Percentiles rank a stretch among this genome's conserved stretches.
These are phyloP conservation scores for Phoenix roebelenii DNA, from an alignment of 176 grass and related monocot species.

Conservation along the genomic window DNA sequence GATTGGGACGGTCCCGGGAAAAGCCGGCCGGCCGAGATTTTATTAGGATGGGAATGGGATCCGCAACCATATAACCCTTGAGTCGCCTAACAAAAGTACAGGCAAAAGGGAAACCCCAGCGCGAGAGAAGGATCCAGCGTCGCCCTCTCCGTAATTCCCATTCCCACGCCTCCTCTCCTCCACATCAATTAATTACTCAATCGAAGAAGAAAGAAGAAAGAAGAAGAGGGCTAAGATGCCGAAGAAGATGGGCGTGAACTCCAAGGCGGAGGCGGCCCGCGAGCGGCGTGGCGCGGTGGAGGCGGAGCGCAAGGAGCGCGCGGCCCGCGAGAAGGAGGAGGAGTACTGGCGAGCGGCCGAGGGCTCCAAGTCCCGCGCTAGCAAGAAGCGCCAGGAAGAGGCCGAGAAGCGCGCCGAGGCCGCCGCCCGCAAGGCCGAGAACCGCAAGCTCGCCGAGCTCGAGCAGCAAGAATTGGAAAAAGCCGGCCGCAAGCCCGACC, in stretches of 20 bases:
- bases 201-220: too few relatives aligned
- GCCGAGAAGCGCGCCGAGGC: constrained; percentile 79
- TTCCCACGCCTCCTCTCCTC: too few relatives aligned
- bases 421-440: constrained; percentile 65
- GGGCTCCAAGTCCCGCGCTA: constrained; percentile 75
- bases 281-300: constrained; percentile 59
- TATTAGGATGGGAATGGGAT: too few relatives aligned
- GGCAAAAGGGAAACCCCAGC: too few relatives aligned
- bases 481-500: constrained; percentile 39
- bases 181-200: too few relatives aligned
- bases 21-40: too few relatives aligned
- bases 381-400: constrained; percentile 74
- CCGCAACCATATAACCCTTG: too few relatives aligned
- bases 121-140: too few relatives aligned
- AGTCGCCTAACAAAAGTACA: too few relatives aligned
- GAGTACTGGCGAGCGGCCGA: constrained; percentile 84
- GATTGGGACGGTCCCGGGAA: too few relatives aligned
- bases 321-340: constrained; percentile 62
- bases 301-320: constrained; percentile 41
- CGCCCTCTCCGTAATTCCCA: too few relatives aligned
- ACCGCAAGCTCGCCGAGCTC: constrained; percentile 64
- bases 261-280: constrained; percentile 87
- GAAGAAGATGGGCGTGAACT: constrained; percentile 99
- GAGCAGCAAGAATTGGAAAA: constrained; percentile 45
- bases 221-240: constrained; percentile 35